Conservation (phyloP, 768 basidiomycete genomes). For the Pleurotus giganteus region DNA sequence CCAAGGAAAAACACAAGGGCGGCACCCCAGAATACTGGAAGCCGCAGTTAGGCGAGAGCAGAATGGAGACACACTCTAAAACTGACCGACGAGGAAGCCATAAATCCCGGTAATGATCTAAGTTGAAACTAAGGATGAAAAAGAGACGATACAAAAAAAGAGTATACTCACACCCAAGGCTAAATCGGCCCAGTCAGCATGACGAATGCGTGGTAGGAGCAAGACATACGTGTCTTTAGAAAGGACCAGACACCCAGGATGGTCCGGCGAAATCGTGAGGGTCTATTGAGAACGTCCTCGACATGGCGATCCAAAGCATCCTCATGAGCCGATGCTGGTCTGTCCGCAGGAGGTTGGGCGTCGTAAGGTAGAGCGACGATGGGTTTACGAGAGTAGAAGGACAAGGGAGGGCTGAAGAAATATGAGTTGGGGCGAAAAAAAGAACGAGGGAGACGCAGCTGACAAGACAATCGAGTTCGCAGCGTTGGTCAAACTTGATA, state of each 20-base stretch:
- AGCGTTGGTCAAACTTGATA: slow-evolving; percentile 74
- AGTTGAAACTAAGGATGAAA: slow-evolving; percentile 5
- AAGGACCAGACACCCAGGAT: slow-evolving; percentile 78
- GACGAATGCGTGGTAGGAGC: neutral
- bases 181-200: slow-evolving; percentile 21
- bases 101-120: slow-evolving; percentile 70
- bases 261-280: slow-evolving; percentile 55
- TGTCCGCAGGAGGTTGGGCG: slow-evolving; percentile 27
- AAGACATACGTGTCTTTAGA: slow-evolving; percentile 70
- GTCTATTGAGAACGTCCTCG: slow-evolving; percentile 65
- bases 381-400: slow-evolving; percentile 70
- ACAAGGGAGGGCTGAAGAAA: slow-evolving; percentile 56
- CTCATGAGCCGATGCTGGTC: slow-evolving; percentile 22
- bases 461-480: slow-evolving; percentile 78
- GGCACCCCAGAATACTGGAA: slow-evolving; percentile 79
- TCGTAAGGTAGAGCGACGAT: slow-evolving; percentile 52
- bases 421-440: neutral
- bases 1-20: slow-evolving; percentile 74
- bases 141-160: neutral
- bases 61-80: neutral
- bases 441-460: slow-evolving; percentile 11
- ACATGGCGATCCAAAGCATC: slow-evolving; percentile 73
- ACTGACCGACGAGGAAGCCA: slow-evolving; percentile 68
- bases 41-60: neutral
- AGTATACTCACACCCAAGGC: slow-evolving; percentile 61